Conservation (phyloP, 495 filamentous ascomycete genomes). For the Aspergillus coremiiformis region DNA sequence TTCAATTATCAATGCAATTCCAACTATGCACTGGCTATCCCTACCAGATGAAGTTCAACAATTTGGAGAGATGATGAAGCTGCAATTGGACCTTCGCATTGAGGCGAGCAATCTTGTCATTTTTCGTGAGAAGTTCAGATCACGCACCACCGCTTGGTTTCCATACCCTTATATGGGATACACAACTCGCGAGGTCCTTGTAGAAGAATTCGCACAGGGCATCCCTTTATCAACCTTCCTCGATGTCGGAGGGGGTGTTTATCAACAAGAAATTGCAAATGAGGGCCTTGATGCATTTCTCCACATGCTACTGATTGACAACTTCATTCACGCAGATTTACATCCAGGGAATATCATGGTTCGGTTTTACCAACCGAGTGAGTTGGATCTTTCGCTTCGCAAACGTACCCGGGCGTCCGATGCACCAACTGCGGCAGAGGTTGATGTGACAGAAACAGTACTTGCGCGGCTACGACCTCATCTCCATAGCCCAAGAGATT, state of each 20-base stretch:
- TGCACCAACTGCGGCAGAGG: constrained; percentile 41
- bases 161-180: constrained; percentile 89
- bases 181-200: constrained; percentile 81
- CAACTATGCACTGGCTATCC: constrained; percentile 96
- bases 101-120: constrained; percentile 82
- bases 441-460: constrained; percentile 83
- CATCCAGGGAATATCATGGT: constrained; percentile 99
- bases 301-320: constrained; percentile 95
- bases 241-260: constrained; percentile 82
- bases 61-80: constrained; percentile 97
- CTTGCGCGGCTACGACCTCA: constrained; percentile 70
- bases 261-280: constrained; percentile 88
- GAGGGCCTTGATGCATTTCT: constrained; percentile 97
- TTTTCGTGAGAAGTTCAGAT: constrained; percentile 86
- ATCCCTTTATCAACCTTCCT: constrained; percentile 88
- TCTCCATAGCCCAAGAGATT: constrained; percentile 54
- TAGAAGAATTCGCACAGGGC: constrained; percentile 94
- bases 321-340: constrained; percentile 97
- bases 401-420: constrained; percentile 45
- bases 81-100: constrained; percentile 92
- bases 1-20: constrained; percentile 71
- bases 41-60: constrained; percentile 89
- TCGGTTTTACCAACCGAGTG: constrained; percentile 83
- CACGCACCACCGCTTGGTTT: constrained; percentile 88
- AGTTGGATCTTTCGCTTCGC: constrained; percentile 55